phyloP scores from a whole-genome alignment of 352 stramenopile species.

The Pythium insidiosum region DNA sequence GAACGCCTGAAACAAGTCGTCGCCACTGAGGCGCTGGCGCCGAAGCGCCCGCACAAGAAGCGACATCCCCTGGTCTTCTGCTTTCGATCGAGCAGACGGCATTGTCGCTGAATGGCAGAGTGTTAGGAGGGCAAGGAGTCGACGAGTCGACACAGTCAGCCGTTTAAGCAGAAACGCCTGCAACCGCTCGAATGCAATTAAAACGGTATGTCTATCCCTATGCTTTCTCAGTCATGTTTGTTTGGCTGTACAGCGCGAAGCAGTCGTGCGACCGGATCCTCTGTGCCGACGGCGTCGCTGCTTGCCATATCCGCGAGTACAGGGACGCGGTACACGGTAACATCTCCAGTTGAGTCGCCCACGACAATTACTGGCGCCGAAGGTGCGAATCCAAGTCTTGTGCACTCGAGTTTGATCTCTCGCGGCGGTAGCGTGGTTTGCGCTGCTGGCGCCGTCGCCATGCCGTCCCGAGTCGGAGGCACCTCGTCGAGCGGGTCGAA shows the following conservation, averaged over 20 bases:
- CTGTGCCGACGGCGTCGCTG: constrained; percentile 13
- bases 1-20: constrained; percentile 10
- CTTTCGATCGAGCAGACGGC: constrained; percentile 3
- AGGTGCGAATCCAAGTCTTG: constrained; percentile 58
- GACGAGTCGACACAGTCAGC: too few species aligned
- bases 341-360: constrained; percentile 64
- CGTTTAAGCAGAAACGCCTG: too few species aligned
- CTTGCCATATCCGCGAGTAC: constrained; percentile 18
- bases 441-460: neutral
- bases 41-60: neutral
- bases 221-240: constrained; percentile 37
- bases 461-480: neutral
- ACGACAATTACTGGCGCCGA: constrained; percentile 68
- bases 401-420: constrained; percentile 55
- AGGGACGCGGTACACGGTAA: constrained; percentile 66
- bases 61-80: neutral
- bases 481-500: constrained; percentile 8
- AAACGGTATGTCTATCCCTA: too few species aligned
- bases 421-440: neutral
- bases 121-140: too few species aligned
- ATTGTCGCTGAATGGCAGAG: too few species aligned
- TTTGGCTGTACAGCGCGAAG: constrained; percentile 42
- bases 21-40: constrained; percentile 2
- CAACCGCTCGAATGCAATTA: too few species aligned
- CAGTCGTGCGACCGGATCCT: constrained; percentile 51